Percentiles rank a stretch among this genome's conserved stretches.
Conservation (phyloP, 1,139 yeast genomes). For the Yamadazyma kanchanaburiensis region DNA sequence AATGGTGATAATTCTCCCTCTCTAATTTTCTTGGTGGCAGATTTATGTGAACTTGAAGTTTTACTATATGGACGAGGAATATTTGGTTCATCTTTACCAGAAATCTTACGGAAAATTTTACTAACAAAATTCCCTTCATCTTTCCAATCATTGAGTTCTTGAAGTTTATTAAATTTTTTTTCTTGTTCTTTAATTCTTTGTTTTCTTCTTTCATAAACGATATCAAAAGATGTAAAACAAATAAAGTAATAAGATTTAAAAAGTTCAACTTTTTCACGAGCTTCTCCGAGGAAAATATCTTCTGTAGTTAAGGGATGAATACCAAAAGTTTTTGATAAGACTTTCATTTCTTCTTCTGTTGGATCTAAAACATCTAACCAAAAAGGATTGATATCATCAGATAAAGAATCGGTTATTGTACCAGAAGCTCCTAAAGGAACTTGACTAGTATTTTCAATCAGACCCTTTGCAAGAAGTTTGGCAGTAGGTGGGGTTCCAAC, state of each 20-base stretch:
- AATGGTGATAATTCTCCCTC: conserved; percentile 85
- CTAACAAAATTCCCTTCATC: conserved; percentile 13
- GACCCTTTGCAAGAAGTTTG: background rate
- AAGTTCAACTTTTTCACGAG: conserved; percentile 91
- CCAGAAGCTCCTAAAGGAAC: conserved; percentile 8
- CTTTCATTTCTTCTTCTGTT: conserved; percentile 95
- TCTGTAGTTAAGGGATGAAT: conserved; percentile 96
- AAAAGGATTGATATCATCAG: conserved; percentile 44
- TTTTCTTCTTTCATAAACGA: conserved; percentile 67
- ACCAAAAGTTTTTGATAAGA: conserved; percentile 83
- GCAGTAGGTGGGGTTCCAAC: background rate
- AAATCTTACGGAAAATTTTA: conserved; percentile 12
- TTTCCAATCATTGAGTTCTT: conserved; percentile 31
- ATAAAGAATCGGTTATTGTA: conserved; percentile 12
- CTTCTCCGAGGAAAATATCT: conserved; percentile 90
- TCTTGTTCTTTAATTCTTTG: conserved; percentile 45
- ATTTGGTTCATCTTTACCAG: conserved; percentile 4
- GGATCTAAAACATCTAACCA: conserved; percentile 95
- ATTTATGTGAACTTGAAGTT: conserved; percentile 21
- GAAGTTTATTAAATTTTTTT: conserved; percentile 36
- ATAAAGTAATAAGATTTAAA: conserved; percentile 88
- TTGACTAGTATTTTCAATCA: background rate
- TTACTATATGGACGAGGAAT: conserved; percentile 4
- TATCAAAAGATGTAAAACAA: conserved; percentile 90
- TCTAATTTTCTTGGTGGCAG: conserved; percentile 36